A percentile compares a stretch with the other conserved stretches of the same genome.
Evolutionary conservation across 805 yeast genomes (phyloP).

Genomic region (Ogataea ganodermae): DNA sequence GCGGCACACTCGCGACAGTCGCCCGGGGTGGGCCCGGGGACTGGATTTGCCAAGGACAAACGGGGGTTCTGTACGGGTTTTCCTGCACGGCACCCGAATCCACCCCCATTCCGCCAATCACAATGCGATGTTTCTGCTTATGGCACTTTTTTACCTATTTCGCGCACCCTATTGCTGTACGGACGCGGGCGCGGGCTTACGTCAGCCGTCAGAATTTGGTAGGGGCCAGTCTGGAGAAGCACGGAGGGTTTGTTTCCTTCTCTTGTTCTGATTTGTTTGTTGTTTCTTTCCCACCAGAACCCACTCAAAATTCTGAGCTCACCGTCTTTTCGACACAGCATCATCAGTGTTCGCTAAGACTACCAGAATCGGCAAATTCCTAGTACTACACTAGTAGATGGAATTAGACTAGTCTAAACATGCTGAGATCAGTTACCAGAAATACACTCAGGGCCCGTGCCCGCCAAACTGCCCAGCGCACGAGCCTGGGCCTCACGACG

Average conservation of each 20-base stretch:
- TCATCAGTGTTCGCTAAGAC: background rate
- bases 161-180: slow-evolving; percentile 1
- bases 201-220: slow-evolving; percentile 12
- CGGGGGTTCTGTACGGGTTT: slow-evolving; percentile 1
- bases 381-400: slow-evolving; percentile 6
- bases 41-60: slow-evolving; percentile 1
- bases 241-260: background rate
- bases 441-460: slow-evolving; percentile 26
- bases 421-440: slow-evolving; percentile 34
- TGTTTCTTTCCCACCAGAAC: slow-evolving; percentile 4
- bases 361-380: slow-evolving; percentile 1
- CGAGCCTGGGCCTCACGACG: slow-evolving; percentile 5
- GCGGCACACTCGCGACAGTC: too few species aligned
- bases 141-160: slow-evolving; percentile 4
- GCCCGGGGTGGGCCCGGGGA: background rate
- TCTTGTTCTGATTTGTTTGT: background rate
- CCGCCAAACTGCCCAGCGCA: slow-evolving; percentile 2
- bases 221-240: slow-evolving; percentile 4
- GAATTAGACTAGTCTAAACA: slow-evolving; percentile 7
- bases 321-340: background rate
- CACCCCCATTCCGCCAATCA: slow-evolving; percentile 11
- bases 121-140: slow-evolving; percentile 11
- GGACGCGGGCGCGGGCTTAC: slow-evolving; percentile 13
- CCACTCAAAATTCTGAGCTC: too few species aligned
- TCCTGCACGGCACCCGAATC: slow-evolving; percentile 19